Evolutionary conservation across 352 stramenopile species (phyloP).

Genomic region (Pythium insidiosum): DNA sequence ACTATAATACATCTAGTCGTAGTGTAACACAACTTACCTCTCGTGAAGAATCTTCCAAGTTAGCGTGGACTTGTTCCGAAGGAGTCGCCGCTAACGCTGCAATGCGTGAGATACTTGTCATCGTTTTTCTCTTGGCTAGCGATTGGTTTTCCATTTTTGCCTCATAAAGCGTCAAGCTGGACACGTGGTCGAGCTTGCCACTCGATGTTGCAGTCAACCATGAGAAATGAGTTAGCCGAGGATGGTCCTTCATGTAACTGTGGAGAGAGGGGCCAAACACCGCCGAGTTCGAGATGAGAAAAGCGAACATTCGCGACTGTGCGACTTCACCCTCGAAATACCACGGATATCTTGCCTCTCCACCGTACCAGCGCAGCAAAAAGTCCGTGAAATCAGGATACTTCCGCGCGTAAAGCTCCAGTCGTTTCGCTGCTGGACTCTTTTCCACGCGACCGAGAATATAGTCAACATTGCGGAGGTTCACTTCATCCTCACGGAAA

Average conservation of each 20-base stretch:
- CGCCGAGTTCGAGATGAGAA: conserved; percentile 52
- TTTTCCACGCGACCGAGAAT: conserved; percentile 48
- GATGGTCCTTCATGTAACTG: conserved; percentile 53
- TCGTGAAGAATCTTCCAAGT: too few relatives aligned
- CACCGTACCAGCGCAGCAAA: conserved; percentile 70
- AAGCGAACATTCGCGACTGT: conserved; percentile 41
- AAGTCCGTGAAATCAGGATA: conserved; percentile 54
- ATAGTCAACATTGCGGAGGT: conserved; percentile 60
- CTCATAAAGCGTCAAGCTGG: conserved; percentile 47
- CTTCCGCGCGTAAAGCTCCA: conserved; percentile 57
- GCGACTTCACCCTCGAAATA: conserved; percentile 15
- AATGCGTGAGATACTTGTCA: conserved; percentile 78
- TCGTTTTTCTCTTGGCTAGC: conserved; percentile 60
- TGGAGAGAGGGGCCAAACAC: conserved; percentile 50
- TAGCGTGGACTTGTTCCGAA: too few relatives aligned
- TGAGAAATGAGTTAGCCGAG: conserved; percentile 37
- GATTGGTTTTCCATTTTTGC: conserved; percentile 37
- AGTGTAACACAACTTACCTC: neutral
- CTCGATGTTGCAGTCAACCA: conserved; percentile 66
- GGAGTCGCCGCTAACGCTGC: conserved; percentile 55
- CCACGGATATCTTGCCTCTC: conserved; percentile 64
- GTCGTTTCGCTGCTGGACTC: conserved; percentile 38
- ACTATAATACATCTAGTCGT: too few relatives aligned
- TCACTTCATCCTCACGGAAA: conserved; percentile 50
- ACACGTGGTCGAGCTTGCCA: conserved; percentile 54